A percentile compares a stretch with the other conserved stretches of the same genome.
Evolutionary conservation across 2,329 filamentous ascomycete genomes (phyloP).

Genomic region (Calycina marina): DNA sequence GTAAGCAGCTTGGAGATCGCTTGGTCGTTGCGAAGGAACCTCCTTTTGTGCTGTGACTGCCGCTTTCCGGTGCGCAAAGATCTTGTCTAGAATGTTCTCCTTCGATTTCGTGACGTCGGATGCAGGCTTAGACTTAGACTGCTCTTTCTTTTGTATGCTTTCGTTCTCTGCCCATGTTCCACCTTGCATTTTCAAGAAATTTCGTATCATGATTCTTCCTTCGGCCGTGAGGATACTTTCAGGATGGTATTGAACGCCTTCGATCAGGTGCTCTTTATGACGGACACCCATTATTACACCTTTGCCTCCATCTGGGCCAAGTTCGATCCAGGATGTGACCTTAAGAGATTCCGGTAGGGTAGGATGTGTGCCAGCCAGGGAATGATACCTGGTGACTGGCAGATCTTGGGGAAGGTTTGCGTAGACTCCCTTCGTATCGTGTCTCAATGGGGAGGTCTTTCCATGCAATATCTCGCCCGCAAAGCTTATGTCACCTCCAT

Average conservation of each 20-base stretch:
- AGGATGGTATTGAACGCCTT: slow-evolving; percentile 95
- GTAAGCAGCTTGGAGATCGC: slow-evolving; percentile 77
- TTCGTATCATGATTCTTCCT: slow-evolving; percentile 78
- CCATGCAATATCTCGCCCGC: slow-evolving; percentile 95
- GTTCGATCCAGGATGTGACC: slow-evolving; percentile 77
- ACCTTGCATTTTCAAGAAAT: slow-evolving; percentile 76
- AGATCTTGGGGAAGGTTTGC: slow-evolving; percentile 64
- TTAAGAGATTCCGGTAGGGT: slow-evolving; percentile 78
- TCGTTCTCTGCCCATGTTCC: slow-evolving; percentile 85
- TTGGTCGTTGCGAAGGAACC: slow-evolving; percentile 69
- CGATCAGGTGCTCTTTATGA: slow-evolving; percentile 81
- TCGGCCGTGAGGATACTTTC: slow-evolving; percentile 91
- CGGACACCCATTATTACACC: slow-evolving; percentile 94
- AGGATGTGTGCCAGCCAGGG: slow-evolving; percentile 78
- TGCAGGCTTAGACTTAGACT: slow-evolving; percentile 15
- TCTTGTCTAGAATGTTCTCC: slow-evolving; percentile 77
- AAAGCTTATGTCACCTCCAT: slow-evolving; percentile 79
- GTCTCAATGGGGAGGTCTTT: slow-evolving; percentile 81
- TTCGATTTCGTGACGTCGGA: slow-evolving; percentile 36
- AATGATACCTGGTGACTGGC: slow-evolving; percentile 90
- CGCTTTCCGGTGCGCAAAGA: slow-evolving; percentile 68
- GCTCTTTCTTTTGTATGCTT: slow-evolving; percentile 31
- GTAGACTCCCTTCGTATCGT: slow-evolving; percentile 89
- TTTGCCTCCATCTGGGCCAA: slow-evolving; percentile 58
- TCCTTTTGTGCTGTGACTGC: slow-evolving; percentile 68